Evolutionary conservation across 805 yeast genomes (phyloP).

Genomic region (Sugiyamaella americana): DNA sequence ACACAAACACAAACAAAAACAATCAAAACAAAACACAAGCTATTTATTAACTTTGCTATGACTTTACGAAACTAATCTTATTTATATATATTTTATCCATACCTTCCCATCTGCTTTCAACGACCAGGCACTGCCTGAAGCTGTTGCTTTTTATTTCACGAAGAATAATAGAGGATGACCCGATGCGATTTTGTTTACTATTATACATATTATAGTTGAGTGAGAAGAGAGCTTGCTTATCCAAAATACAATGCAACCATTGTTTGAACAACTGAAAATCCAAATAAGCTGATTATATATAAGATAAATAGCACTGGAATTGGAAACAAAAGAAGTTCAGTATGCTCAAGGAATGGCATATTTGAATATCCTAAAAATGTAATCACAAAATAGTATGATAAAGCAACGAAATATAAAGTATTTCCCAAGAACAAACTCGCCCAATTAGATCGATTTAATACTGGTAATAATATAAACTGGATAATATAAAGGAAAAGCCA

Average conservation of each 20-base stretch:
- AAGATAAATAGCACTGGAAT: conserved; percentile 51
- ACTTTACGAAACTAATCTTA: too few relatives aligned
- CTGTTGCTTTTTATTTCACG: too few relatives aligned
- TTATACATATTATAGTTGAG: neutral
- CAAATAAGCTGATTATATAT: conserved; percentile 57
- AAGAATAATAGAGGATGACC: too few relatives aligned
- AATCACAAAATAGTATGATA: conserved; percentile 68
- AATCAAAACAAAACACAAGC: too few relatives aligned
- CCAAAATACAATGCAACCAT: conserved; percentile 46
- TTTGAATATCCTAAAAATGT: conserved; percentile 87
- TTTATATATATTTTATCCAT: too few relatives aligned
- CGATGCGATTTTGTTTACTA: neutral
- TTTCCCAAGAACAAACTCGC: conserved; percentile 71
- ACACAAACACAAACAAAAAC: too few relatives aligned
- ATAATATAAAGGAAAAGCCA: conserved; percentile 71
- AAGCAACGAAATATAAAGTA: conserved; percentile 64
- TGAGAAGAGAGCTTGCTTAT: conserved; percentile 11
- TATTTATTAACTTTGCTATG: too few relatives aligned
- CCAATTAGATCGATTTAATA: conserved; percentile 59
- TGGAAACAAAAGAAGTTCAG: conserved; percentile 58
- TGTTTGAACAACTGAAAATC: conserved; percentile 65
- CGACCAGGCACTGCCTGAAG: too few relatives aligned
- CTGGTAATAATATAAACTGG: conserved; percentile 70
- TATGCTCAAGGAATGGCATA: conserved; percentile 58
- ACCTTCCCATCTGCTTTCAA: too few relatives aligned